Conservation (phyloP, 352 stramenopile genomes). For the Pythium aphanidermatum region DNA sequence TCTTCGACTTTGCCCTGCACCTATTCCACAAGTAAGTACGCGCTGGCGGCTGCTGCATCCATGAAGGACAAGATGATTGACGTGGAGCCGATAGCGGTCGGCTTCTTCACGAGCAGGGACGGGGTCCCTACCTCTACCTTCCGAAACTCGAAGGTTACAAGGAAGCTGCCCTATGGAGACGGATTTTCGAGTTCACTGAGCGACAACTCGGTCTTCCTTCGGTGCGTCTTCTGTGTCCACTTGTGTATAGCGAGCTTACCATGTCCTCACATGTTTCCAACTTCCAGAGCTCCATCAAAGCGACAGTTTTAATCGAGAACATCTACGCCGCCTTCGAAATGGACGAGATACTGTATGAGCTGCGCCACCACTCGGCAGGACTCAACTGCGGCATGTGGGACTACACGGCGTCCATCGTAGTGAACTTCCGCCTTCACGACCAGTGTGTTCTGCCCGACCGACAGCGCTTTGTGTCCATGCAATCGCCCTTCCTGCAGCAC, state of each 20-base stretch:
- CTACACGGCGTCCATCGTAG: slow-evolving; percentile 96
- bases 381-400: slow-evolving; percentile 98
- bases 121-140: slow-evolving; percentile 92
- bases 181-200: slow-evolving; percentile 92
- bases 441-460: slow-evolving; percentile 91
- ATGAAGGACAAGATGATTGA: too few species aligned
- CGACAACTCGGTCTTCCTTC: slow-evolving; percentile 76
- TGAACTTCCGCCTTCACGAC: slow-evolving; percentile 82
- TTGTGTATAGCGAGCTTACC: neutral
- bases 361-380: slow-evolving; percentile 91
- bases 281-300: slow-evolving; percentile 75
- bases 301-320: slow-evolving; percentile 94
- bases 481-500: slow-evolving; percentile 53
- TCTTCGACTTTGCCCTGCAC: slow-evolving; percentile 95
- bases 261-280: too few species aligned
- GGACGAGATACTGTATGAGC: slow-evolving; percentile 95
- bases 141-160: slow-evolving; percentile 91
- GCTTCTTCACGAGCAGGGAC: slow-evolving; percentile 61
- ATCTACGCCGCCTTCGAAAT: slow-evolving; percentile 97
- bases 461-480: slow-evolving; percentile 69
- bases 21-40: slow-evolving; percentile 92
- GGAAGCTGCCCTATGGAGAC: slow-evolving; percentile 94
- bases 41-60: too few species aligned
- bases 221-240: slow-evolving; percentile 24
- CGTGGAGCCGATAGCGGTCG: slow-evolving; percentile 47